A percentile compares a stretch with the other conserved stretches of the same genome.
phyloP scores from a whole-genome alignment of 495 filamentous ascomycete species.

The Penicillium nucicola region DNA sequence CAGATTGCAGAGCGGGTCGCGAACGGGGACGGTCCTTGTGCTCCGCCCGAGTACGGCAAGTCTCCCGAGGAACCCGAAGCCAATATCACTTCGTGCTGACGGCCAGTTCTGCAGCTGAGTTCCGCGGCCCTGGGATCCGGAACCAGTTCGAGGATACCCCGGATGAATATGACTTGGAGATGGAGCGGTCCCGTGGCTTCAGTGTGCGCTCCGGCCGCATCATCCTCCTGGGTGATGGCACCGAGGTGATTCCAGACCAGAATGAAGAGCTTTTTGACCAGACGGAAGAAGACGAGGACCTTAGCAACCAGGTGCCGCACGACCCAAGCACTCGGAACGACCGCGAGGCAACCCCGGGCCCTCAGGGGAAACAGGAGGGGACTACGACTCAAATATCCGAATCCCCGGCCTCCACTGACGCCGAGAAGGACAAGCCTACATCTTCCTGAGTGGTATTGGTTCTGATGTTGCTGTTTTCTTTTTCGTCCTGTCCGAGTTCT shows the following conservation, averaged over 20 bases:
- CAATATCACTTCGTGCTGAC: slow-evolving; percentile 45
- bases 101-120: slow-evolving; percentile 72
- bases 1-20: slow-evolving; percentile 91
- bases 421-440: slow-evolving; percentile 30
- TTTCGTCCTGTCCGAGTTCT: slow-evolving; percentile 9
- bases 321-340: slow-evolving; percentile 36
- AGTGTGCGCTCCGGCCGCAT: slow-evolving; percentile 73
- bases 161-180: slow-evolving; percentile 86
- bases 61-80: slow-evolving; percentile 48
- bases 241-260: slow-evolving; percentile 79
- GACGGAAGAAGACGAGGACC: slow-evolving; percentile 75
- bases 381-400: slow-evolving; percentile 42
- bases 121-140: slow-evolving; percentile 78
- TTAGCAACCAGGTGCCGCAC: slow-evolving; percentile 53
- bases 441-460: slow-evolving; percentile 11
- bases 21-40: slow-evolving; percentile 95
- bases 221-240: slow-evolving; percentile 92
- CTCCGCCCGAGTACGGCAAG: slow-evolving; percentile 99
- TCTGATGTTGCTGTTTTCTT: slow-evolving; percentile 5
- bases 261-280: slow-evolving; percentile 93
- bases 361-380: slow-evolving; percentile 33
- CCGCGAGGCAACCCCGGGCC: slow-evolving; percentile 59
- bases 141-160: slow-evolving; percentile 90
- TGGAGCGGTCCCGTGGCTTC: slow-evolving; percentile 59
- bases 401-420: slow-evolving; percentile 46